These are phyloP conservation scores for Tetracladium marchalianum DNA, from an alignment of 495 filamentous ascomycete genomes.

Conservation along the genomic window DNA sequence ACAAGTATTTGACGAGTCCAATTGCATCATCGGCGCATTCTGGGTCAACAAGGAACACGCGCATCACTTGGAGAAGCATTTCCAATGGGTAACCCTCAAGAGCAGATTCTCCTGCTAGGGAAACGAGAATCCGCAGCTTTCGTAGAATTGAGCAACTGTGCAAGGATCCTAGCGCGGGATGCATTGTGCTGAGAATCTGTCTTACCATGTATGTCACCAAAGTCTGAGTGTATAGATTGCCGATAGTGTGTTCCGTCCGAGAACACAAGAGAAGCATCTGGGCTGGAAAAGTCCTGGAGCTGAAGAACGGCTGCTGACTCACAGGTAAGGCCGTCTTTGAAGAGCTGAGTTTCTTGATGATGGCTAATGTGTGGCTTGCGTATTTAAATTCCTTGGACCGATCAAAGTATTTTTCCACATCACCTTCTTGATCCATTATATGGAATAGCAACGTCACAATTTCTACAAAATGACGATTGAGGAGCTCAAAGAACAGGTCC, in stretches of 20 bases:
- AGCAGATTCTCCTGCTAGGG: conserved; percentile 60
- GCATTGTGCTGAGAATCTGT: conserved; percentile 66
- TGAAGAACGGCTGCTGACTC: conserved; percentile 81
- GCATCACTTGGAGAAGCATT: conserved; percentile 76
- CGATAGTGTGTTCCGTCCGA: conserved; percentile 51
- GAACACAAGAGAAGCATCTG: conserved; percentile 69
- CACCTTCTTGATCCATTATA: conserved; percentile 59
- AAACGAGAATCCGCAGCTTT: conserved; percentile 73
- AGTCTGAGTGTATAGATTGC: conserved; percentile 65
- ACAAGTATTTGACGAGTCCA: conserved; percentile 77
- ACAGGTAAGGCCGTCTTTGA: conserved; percentile 52
- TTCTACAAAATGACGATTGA: conserved; percentile 60
- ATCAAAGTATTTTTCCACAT: conserved; percentile 58
- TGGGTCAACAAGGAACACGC: conserved; percentile 66
- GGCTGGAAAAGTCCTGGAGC: conserved; percentile 58
- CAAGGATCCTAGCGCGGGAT: conserved; percentile 79
- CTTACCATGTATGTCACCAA: conserved; percentile 68
- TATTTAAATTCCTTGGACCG: conserved; percentile 48
- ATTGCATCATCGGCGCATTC: conserved; percentile 90
- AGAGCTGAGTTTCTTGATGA: conserved; percentile 54
- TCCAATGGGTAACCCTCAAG: conserved; percentile 77
- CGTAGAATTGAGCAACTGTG: conserved; percentile 79
- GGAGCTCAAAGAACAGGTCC: conserved; percentile 46
- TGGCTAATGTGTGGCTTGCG: conserved; percentile 50
- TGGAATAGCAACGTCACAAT: conserved; percentile 67